Evolutionary conservation across 352 stramenopile species (phyloP).

Genomic region (Pythium apleroticum): DNA sequence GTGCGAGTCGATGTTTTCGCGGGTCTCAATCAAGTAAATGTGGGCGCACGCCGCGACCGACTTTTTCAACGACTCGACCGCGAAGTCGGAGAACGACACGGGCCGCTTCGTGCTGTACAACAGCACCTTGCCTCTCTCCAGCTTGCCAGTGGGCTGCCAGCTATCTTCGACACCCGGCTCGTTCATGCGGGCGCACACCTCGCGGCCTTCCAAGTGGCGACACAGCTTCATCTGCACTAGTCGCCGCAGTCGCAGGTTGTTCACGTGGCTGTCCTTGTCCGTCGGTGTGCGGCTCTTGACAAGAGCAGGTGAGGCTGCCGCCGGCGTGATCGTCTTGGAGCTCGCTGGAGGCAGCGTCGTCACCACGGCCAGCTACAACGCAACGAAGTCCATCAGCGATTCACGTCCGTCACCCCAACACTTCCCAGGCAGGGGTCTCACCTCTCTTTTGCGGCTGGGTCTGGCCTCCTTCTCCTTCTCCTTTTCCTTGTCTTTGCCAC

Average conservation of each 20-base stretch:
- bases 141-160: conserved; percentile 46
- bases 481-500: neutral
- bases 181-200: conserved; percentile 40
- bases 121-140: conserved; percentile 61
- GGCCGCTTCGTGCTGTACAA: conserved; percentile 48
- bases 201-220: conserved; percentile 57
- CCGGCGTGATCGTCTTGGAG: conserved; percentile 17
- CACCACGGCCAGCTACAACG: conserved; percentile 16
- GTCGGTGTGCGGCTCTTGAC: conserved; percentile 25
- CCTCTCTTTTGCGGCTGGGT: conserved; percentile 22
- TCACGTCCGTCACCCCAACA: neutral
- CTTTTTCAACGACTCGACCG: conserved; percentile 40
- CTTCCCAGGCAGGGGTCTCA: no score
- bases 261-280: conserved; percentile 32
- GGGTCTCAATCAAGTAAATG: conserved; percentile 58
- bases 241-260: conserved; percentile 58
- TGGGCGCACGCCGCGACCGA: conserved; percentile 62
- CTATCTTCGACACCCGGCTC: conserved; percentile 28
- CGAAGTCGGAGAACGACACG: conserved; percentile 64
- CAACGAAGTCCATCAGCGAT: neutral
- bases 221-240: conserved; percentile 73
- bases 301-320: conserved; percentile 24
- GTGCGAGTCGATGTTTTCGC: conserved; percentile 71
- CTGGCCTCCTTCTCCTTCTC: conserved; percentile 19
- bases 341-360: neutral